phyloP scores from a whole-genome alignment of 2,329 filamentous ascomycete species.

The Arthrobotrys musiformis region DNA sequence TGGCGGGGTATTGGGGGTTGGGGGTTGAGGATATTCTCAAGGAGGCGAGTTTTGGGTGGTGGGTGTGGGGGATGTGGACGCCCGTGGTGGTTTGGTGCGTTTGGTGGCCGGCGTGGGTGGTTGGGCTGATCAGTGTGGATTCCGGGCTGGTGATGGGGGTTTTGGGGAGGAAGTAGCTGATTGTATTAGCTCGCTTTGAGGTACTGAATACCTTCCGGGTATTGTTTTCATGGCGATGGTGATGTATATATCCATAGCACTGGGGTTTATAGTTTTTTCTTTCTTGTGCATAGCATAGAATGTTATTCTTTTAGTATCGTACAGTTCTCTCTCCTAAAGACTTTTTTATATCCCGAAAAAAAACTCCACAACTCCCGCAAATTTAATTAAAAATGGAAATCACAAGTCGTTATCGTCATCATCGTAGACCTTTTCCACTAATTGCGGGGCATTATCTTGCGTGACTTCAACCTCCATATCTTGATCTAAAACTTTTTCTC shows the following conservation, averaged over 20 bases:
- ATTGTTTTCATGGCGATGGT: not conserved
- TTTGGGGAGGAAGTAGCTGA: constrained; percentile 60
- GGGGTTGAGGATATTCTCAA: constrained; percentile 71
- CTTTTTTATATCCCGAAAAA: too few relatives aligned
- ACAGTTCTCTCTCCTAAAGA: too few relatives aligned
- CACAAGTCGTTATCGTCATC: constrained; percentile 37
- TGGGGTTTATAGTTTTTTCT: not conserved
- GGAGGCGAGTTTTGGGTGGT: constrained; percentile 85
- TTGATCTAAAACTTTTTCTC: not conserved
- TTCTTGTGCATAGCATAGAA: not conserved
- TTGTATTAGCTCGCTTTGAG: too few relatives aligned
- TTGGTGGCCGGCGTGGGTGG: constrained; percentile 93
- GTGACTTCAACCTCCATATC: constrained; percentile 36
- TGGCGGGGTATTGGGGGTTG: constrained; percentile 66
- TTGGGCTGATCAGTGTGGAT: constrained; percentile 63
- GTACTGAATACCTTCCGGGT: not conserved
- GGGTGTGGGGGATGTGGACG: constrained; percentile 88
- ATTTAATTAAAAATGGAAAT: not conserved
- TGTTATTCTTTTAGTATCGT: not conserved
- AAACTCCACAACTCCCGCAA: too few relatives aligned
- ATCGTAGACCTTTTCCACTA: constrained; percentile 7
- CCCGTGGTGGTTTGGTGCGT: constrained; percentile 91
- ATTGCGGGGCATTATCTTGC: constrained; percentile 11
- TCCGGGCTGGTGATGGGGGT: constrained; percentile 63
- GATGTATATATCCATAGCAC: too few relatives aligned